These are phyloP conservation scores for Aegilops bicornis DNA, from an alignment of 176 grass and related monocot species.

Conservation along the genomic window DNA sequence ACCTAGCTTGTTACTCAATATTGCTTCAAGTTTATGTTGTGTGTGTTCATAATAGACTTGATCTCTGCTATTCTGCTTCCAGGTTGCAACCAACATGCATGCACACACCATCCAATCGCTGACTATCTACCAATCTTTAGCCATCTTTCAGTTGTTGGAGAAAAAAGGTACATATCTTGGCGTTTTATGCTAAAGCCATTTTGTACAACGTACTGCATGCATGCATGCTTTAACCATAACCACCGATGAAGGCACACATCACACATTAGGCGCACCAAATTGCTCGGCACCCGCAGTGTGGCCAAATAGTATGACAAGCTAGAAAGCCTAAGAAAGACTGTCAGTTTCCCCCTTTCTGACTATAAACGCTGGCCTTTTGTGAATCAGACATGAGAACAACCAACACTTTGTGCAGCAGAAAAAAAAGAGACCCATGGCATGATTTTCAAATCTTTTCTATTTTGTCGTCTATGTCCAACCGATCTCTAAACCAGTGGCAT, in stretches of 20 bases:
- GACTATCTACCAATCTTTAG: not conserved
- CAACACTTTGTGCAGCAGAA: not conserved
- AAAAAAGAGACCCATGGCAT: not conserved
- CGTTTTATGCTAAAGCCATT: not conserved
- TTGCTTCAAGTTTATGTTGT: no score
- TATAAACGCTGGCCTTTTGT: not conserved
- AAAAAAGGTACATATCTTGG: not conserved
- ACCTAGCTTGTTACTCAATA: no score
- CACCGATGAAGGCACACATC: not conserved
- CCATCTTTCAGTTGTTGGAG: not conserved
- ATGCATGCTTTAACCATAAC: conserved; percentile 6
- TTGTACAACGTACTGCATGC: not conserved
- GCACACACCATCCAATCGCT: not conserved
- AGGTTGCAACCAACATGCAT: not conserved
- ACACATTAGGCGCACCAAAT: conserved; percentile 5
- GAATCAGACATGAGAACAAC: not conserved
- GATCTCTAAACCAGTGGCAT: not conserved
- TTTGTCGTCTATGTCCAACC: no score
- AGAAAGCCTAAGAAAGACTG: not conserved
- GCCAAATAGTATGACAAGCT: not conserved
- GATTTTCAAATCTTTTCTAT: not conserved
- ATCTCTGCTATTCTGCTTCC: not conserved
- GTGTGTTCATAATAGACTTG: no score
- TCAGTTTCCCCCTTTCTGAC: not conserved
- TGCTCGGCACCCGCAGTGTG: not conserved